phyloP scores from a whole-genome alignment of 2,329 filamentous ascomycete species.

The Penicillium sp. region DNA sequence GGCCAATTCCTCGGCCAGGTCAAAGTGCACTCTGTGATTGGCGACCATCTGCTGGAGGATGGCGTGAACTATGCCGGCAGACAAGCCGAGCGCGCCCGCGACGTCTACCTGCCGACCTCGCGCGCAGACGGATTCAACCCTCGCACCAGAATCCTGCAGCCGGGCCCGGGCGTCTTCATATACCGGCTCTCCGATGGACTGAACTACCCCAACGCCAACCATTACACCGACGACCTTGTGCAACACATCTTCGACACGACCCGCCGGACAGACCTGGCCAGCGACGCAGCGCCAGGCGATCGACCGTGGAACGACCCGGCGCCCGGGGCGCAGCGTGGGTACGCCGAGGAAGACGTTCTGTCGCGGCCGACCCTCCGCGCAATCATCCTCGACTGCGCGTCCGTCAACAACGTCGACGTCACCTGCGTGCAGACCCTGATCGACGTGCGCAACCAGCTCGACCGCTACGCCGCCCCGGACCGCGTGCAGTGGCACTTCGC shows the following conservation, averaged over 20 bases:
- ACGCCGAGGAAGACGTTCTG: slow-evolving; percentile 22
- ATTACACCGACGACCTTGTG: slow-evolving; percentile 74
- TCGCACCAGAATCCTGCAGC: no score
- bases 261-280: slow-evolving; percentile 66
- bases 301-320: slow-evolving; percentile 91
- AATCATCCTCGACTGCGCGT: slow-evolving; percentile 82
- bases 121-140: no score
- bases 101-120: slow-evolving; percentile 85
- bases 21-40: slow-evolving; percentile 54
- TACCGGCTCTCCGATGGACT: slow-evolving; percentile 89
- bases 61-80: no score
- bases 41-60: no score
- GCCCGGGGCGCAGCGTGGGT: slow-evolving; percentile 51
- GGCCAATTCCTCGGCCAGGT: slow-evolving; percentile 77
- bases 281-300: slow-evolving; percentile 65
- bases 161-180: slow-evolving; percentile 87
- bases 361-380: slow-evolving; percentile 69
- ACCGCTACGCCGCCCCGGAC: slow-evolving; percentile 74
- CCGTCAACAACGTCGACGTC: slow-evolving; percentile 86
- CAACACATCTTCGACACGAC: slow-evolving; percentile 65
- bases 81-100: no score
- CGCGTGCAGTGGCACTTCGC: slow-evolving; percentile 89
- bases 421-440: slow-evolving; percentile 86
- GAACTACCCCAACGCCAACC: slow-evolving; percentile 86
- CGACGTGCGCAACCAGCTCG: slow-evolving; percentile 85